A percentile compares a stretch with the other conserved stretches of the same genome.
These are phyloP conservation scores for Ganoderma resinaceum DNA, from an alignment of 1,284 basidiomycete genomes.

Conservation along the genomic window DNA sequence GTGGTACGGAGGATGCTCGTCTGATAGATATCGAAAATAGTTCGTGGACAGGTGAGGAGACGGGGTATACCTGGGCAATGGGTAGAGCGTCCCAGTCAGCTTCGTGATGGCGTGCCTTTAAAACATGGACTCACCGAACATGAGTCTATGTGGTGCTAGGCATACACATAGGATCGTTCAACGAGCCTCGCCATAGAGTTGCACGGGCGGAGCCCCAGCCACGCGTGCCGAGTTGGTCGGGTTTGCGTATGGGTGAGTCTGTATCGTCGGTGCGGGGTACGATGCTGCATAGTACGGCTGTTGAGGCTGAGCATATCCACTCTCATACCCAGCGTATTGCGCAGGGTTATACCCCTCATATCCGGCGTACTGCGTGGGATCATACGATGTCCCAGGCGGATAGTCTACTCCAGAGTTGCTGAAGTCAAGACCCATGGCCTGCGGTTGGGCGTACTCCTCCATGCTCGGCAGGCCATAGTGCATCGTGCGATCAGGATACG, in stretches of 20 bases:
- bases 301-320: constrained; percentile 25
- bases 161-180: constrained; percentile 12
- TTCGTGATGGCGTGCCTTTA: background rate
- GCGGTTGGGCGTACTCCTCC: constrained; percentile 32
- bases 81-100: background rate
- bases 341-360: constrained; percentile 29
- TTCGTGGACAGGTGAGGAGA: background rate
- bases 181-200: constrained; percentile 25
- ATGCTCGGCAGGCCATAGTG: constrained; percentile 39
- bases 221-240: constrained; percentile 35
- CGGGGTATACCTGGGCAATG: constrained; percentile 17
- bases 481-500: constrained; percentile 43
- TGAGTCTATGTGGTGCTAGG: background rate
- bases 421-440: constrained; percentile 24
- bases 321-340: constrained; percentile 33
- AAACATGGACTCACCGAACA: constrained; percentile 14
- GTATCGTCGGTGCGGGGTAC: constrained; percentile 15
- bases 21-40: constrained; percentile 23
- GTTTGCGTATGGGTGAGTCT: constrained; percentile 40
- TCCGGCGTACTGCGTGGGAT: constrained; percentile 19
- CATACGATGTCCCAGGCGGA: constrained; percentile 38
- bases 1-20: constrained; percentile 16
- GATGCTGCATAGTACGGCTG: constrained; percentile 20
- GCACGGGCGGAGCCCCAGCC: constrained; percentile 32
- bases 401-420: constrained; percentile 33